A percentile compares a stretch with the other conserved stretches of the same genome.
Conservation (phyloP, 805 yeast species). For the Peterozyma xylosa region DNA sequence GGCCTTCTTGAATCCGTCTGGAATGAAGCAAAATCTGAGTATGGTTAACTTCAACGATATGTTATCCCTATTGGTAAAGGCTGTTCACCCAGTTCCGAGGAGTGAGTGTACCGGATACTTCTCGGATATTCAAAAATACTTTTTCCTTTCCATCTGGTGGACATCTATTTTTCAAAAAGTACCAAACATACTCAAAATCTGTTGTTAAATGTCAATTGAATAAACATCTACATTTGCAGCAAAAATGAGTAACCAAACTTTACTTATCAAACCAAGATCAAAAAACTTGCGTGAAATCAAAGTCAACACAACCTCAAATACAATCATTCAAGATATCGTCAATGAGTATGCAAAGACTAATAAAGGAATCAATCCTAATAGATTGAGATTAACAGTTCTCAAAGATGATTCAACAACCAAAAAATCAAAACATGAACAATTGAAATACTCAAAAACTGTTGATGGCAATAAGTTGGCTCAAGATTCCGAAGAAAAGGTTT, state of each 20-base stretch:
- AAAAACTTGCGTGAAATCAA: slow-evolving; percentile 43
- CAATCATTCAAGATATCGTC: slow-evolving; percentile 26
- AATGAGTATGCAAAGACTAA: slow-evolving; percentile 33
- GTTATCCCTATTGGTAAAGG: no score
- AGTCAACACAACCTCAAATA: slow-evolving; percentile 27
- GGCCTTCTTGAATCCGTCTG: no score
- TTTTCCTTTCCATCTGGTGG: no score
- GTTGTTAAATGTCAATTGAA: no score
- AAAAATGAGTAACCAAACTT: slow-evolving; percentile 2
- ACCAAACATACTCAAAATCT: no score
- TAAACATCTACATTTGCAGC: no score
- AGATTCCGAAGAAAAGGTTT: slow-evolving; percentile 23
- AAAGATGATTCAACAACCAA: slow-evolving; percentile 21
- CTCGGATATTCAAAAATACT: no score
- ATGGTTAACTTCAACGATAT: no score
- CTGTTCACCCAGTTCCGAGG: no score
- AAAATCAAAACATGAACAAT: slow-evolving; percentile 30
- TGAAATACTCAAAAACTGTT: slow-evolving; percentile 37
- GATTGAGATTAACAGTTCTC: slow-evolving; percentile 47
- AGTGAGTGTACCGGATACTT: no score
- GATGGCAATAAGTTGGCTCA: slow-evolving; percentile 34
- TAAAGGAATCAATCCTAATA: slow-evolving; percentile 29
- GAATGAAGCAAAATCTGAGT: no score
- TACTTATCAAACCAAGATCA: slow-evolving; percentile 56
- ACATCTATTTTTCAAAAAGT: no score